These are phyloP conservation scores for Wilcoxina mikolae DNA, from an alignment of 495 filamentous ascomycete genomes.

Conservation along the genomic window DNA sequence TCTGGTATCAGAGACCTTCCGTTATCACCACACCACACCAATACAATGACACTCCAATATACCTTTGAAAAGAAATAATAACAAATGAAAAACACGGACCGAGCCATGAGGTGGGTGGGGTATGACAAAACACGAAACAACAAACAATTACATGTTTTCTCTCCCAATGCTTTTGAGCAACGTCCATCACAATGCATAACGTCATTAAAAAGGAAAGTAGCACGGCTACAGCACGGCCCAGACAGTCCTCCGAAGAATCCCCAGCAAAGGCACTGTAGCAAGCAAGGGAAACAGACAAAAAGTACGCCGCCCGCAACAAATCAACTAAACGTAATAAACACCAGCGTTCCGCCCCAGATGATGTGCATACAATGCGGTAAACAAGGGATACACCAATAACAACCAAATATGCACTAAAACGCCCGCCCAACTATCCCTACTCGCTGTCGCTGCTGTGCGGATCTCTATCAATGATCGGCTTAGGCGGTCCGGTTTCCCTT, in stretches of 20 bases:
- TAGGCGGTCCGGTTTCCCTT: constrained; percentile 14
- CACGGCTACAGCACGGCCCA: no score
- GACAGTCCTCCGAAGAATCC: background rate
- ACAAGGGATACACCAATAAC: background rate
- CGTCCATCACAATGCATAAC: no score
- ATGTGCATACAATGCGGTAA: background rate
- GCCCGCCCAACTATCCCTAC: background rate
- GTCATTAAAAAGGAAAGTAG: no score
- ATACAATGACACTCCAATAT: no score
- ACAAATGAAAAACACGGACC: no score
- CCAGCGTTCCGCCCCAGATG: background rate
- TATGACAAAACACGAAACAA: no score
- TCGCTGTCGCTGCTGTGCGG: constrained; percentile 6
- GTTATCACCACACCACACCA: no score
- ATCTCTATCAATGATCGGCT: constrained; percentile 24
- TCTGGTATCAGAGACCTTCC: no score
- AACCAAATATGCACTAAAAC: background rate
- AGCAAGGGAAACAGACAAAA: background rate
- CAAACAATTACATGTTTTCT: no score
- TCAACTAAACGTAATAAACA: background rate
- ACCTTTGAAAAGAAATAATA: no score
- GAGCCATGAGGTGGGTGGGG: no score
- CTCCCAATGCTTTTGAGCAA: no score
- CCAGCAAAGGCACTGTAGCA: background rate
- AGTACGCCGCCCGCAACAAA: background rate